phyloP scores from a whole-genome alignment of 768 basidiomycete genomes.

The Phaffia tasmanica region DNA sequence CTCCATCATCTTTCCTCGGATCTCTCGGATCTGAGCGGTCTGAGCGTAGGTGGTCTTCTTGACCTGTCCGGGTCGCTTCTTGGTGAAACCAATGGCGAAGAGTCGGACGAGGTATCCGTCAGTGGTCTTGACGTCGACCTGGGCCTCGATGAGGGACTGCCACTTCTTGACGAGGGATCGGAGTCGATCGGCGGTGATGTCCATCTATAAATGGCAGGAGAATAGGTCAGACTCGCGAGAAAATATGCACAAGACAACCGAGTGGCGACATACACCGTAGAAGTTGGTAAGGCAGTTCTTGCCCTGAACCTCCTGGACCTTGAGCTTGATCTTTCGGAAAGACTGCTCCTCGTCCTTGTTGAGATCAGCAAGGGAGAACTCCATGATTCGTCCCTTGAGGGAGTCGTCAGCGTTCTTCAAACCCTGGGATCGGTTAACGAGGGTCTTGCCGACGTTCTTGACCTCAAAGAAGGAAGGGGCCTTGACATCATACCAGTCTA shows the following conservation, averaged over 20 bases:
- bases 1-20: conserved; percentile 97
- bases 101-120: conserved; percentile 99
- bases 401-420: conserved; percentile 99
- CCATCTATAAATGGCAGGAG: conserved; percentile 47
- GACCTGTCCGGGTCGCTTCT: conserved; percentile 89
- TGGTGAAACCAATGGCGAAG: conserved; percentile 98
- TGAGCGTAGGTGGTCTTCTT: conserved; percentile 99
- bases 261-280: conserved; percentile 51
- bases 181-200: conserved; percentile 99
- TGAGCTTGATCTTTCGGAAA: conserved; percentile 98
- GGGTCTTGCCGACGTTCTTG: conserved; percentile 94
- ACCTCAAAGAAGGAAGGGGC: conserved; percentile 96
- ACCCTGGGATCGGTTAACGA: conserved; percentile 95
- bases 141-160: conserved; percentile 98
- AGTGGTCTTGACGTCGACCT: conserved; percentile 97
- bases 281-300: conserved; percentile 99
- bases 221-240: neutral
- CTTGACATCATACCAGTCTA: conserved; percentile 99
- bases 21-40: conserved; percentile 86
- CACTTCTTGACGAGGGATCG: conserved; percentile 99
- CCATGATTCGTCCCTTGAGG: conserved; percentile 89
- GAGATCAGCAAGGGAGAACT: conserved; percentile 91
- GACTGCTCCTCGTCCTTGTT: conserved; percentile 99
- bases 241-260: neutral
- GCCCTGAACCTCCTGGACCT: conserved; percentile 76